Conservation (phyloP, 345 rosid genomes). For the Syzygium grande region DNA sequence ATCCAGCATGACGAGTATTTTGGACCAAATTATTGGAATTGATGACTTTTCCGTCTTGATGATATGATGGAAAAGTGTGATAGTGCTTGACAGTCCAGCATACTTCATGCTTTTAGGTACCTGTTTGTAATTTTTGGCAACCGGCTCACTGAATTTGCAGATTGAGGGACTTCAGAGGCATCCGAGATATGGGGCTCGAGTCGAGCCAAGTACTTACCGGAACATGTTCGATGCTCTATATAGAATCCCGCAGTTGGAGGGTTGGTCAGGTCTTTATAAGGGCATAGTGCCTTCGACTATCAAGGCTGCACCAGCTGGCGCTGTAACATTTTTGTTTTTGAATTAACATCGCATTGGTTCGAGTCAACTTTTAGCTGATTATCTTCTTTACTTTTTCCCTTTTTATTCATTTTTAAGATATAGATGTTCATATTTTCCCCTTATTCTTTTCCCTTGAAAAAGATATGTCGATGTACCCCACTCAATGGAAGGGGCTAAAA, state of each 20-base stretch:
- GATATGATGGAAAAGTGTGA: neutral
- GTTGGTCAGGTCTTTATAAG: constrained; percentile 91
- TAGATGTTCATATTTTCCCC: neutral
- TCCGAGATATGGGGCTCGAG: constrained; percentile 80
- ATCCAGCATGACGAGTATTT: too few relatives aligned
- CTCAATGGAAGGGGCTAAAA: neutral
- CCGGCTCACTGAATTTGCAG: constrained; percentile 17
- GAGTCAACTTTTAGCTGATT: constrained; percentile 50
- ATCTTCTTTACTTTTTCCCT: neutral
- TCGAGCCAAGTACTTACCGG: constrained; percentile 60
- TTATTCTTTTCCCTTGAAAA: neutral
- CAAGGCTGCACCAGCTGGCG: constrained; percentile 99
- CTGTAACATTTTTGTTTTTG: constrained; percentile 92
- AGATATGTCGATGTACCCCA: neutral
- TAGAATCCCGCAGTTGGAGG: constrained; percentile 53
- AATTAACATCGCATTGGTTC: constrained; percentile 73
- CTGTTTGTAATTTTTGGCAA: neutral
- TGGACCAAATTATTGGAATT: neutral
- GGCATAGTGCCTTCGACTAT: constrained; percentile 88
- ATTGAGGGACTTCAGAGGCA: constrained; percentile 87
- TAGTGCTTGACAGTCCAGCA: neutral
- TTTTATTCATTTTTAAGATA: neutral
- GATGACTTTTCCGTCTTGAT: neutral
- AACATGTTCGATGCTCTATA: constrained; percentile 72
- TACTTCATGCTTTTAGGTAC: neutral